Base-by-base conservation (phyloP, 352 stramenopile genomes). In the Globisporangium carolinianum region DNA sequence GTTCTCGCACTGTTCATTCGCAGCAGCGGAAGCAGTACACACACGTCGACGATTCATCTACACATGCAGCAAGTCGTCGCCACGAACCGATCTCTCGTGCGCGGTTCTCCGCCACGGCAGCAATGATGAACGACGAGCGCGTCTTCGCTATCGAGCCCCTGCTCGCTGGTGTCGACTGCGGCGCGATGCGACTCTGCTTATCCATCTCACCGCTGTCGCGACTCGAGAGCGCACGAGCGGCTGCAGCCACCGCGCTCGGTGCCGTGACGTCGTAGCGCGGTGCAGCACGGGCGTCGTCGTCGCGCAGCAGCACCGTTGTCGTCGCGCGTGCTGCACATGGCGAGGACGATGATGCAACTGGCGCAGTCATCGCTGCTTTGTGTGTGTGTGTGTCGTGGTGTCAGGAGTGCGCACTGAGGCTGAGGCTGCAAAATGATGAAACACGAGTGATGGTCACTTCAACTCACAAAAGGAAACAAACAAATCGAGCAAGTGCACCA, bases 51-150 rank as follows among this genome's bases (percentile, higher is more conserved):
- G 24, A 32, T 32, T 32, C 24, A 32, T 32, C 24, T 3, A 32
- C 24, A 32, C 24, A 32, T 32, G 24, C 24, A n/a, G 35, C 48
- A 9, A 53, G 48, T 9, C 8, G 48, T 39, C 18, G 15, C 9
- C 5, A 32, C 36, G 11, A 4, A 65, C 59, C 59, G 37, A 65
- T 56, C 42, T 65, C 59, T 38, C 59, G 47, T 24, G 59, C 59
- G 36, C 52, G 52, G 47, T 65, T 65, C n/a, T 65, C 59, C 3
- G 59, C 43, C 46, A 65, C 59, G 8, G 59, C 52, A 2, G 38
- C 59, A 9, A 65, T 65, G 15, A 65, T 39, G 46, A 65, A 65
- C 41, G 59, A 56, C 14, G 59, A 45, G 46, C 37, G 51, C 4
- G 59, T 48, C 39, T 59, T 60, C 38, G 12, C 47, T 0, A 36